A percentile compares a stretch with the other conserved stretches of the same genome.
Evolutionary conservation across 2,329 filamentous ascomycete genomes (phyloP).

Genomic region (Chrysosporium keratinophilum): DNA sequence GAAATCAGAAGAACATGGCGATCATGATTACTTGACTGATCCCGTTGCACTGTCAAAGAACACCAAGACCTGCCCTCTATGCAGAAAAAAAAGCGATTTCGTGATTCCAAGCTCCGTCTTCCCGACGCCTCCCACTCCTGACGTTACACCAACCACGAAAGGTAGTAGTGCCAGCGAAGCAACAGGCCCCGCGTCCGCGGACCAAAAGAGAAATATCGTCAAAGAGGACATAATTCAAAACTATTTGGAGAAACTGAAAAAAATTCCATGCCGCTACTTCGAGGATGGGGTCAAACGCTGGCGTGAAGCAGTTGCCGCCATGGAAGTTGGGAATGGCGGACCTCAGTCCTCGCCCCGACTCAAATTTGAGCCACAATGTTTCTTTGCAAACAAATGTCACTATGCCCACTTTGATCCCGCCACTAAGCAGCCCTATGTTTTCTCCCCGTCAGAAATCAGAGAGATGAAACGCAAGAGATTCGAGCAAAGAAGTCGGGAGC

Average conservation of each 20-base stretch:
- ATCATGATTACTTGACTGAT: slow-evolving; percentile 3
- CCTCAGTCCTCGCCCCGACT: not conserved
- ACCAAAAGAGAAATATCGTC: slow-evolving; percentile 12
- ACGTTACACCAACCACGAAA: not conserved
- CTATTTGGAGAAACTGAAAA: slow-evolving; percentile 21
- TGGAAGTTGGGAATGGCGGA: not conserved
- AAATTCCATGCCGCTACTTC: slow-evolving; percentile 22
- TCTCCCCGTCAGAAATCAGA: slow-evolving; percentile 12
- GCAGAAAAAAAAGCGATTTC: slow-evolving; percentile 22
- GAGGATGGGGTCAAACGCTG: slow-evolving; percentile 15
- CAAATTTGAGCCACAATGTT: slow-evolving; percentile 18
- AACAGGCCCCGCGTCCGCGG: not conserved
- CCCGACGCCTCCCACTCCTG: slow-evolving; percentile 16
- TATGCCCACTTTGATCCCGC: slow-evolving; percentile 20
- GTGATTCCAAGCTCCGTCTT: slow-evolving; percentile 23
- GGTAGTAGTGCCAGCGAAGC: not conserved
- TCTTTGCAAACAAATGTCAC: slow-evolving; percentile 25
- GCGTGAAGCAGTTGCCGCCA: not conserved
- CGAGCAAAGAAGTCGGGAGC: not conserved
- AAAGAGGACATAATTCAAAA: slow-evolving; percentile 21
- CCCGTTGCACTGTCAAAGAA: slow-evolving; percentile 14
- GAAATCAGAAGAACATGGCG: slow-evolving; percentile 12
- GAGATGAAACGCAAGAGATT: slow-evolving; percentile 12
- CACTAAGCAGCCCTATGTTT: slow-evolving; percentile 16
- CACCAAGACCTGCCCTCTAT: slow-evolving; percentile 24